Evolutionary conservation across 2,329 filamentous ascomycete genomes (phyloP).

Genomic region (Camillea tinctor): DNA sequence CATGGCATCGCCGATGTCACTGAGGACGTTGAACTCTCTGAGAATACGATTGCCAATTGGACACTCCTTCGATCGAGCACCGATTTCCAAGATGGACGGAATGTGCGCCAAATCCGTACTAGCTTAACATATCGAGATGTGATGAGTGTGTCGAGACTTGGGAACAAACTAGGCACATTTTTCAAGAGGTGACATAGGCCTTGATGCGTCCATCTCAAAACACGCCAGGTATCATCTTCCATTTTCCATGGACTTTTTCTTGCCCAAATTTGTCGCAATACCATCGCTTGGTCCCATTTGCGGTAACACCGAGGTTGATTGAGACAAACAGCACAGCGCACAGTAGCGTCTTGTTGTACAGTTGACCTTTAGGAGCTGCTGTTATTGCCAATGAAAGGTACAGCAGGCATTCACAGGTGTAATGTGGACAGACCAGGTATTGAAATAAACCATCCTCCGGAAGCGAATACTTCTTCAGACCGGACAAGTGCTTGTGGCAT

Average conservation of each 20-base stretch:
- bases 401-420: slow-evolving; percentile 81
- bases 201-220: slow-evolving; percentile 41
- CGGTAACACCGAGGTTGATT: slow-evolving; percentile 80
- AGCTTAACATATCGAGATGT: slow-evolving; percentile 87
- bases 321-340: slow-evolving; percentile 70
- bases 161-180: slow-evolving; percentile 61
- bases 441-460: slow-evolving; percentile 72
- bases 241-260: slow-evolving; percentile 60
- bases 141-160: slow-evolving; percentile 72
- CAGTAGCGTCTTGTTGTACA: slow-evolving; percentile 71
- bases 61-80: slow-evolving; percentile 54
- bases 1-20: slow-evolving; percentile 71
- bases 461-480: slow-evolving; percentile 78
- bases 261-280: slow-evolving; percentile 73
- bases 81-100: slow-evolving; percentile 50
- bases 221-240: slow-evolving; percentile 74
- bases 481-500: slow-evolving; percentile 68
- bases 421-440: slow-evolving; percentile 80
- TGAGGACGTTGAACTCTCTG: slow-evolving; percentile 63
- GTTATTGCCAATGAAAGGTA: slow-evolving; percentile 76
- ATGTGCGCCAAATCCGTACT: slow-evolving; percentile 58
- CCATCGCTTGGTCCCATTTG: slow-evolving; percentile 75
- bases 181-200: slow-evolving; percentile 36
- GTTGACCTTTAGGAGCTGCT: slow-evolving; percentile 64
- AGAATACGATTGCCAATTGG: slow-evolving; percentile 71